Evolutionary conservation across 2,329 filamentous ascomycete species (phyloP).

Genomic region (Aspergillus sp.): DNA sequence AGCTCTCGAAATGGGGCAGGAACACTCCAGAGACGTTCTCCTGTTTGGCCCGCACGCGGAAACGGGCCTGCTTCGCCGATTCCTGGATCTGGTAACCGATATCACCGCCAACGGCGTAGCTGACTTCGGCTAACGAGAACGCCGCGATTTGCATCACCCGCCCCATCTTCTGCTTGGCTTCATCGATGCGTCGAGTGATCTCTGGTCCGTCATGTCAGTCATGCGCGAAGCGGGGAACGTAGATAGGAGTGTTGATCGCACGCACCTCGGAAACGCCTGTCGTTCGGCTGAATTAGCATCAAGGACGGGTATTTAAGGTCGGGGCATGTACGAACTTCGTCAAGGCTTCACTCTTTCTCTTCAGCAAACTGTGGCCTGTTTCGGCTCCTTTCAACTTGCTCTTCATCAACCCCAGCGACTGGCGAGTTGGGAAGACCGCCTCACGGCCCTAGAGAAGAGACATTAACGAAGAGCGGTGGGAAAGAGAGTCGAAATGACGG

Average conservation of each 20-base stretch:
- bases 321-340: conserved; percentile 70
- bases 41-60: conserved; percentile 90
- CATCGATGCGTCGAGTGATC: conserved; percentile 94
- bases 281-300: conserved; percentile 22
- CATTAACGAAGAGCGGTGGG: conserved; percentile 4
- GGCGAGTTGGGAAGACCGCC: conserved; percentile 94
- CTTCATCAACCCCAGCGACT: conserved; percentile 97
- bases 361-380: conserved; percentile 88
- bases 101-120: conserved; percentile 92
- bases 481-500: not conserved
- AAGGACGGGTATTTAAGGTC: not conserved
- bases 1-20: conserved; percentile 90
- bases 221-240: conserved; percentile 20
- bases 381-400: conserved; percentile 93
- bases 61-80: conserved; percentile 87
- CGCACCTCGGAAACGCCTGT: conserved; percentile 83
- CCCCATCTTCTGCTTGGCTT: conserved; percentile 99
- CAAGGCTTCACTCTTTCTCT: conserved; percentile 95
- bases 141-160: conserved; percentile 98
- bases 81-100: conserved; percentile 98
- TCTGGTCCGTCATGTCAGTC: conserved; percentile 54
- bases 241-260: conserved; percentile 16
- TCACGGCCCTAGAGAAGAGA: conserved; percentile 72
- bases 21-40: conserved; percentile 98
- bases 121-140: conserved; percentile 95